Conservation (phyloP, 2,329 filamentous ascomycete species). For the Phialophora verrucosa region DNA sequence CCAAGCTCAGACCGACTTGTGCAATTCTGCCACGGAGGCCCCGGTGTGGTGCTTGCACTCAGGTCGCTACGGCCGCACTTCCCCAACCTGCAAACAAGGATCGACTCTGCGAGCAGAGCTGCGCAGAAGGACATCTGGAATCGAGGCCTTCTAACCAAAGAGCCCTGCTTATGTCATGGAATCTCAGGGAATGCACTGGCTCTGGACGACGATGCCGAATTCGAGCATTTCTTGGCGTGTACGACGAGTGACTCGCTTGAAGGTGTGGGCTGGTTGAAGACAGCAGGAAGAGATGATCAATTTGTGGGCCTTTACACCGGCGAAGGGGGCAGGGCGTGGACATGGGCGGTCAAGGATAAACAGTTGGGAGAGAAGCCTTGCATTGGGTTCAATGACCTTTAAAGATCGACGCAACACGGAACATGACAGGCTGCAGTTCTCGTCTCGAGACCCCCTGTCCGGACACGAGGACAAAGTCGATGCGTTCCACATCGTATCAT, state of each 20-base stretch:
- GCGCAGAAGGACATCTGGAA: constrained; percentile 60
- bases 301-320: constrained; percentile 58
- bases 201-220: constrained; percentile 33
- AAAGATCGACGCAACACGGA: neutral
- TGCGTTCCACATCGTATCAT: neutral
- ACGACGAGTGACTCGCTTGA: constrained; percentile 34
- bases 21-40: constrained; percentile 71
- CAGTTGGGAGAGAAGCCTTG: constrained; percentile 24
- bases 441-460: neutral
- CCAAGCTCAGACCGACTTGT: constrained; percentile 50
- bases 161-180: constrained; percentile 70
- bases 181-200: constrained; percentile 67
- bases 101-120: constrained; percentile 29
- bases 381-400: constrained; percentile 40
- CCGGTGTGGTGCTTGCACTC: constrained; percentile 66
- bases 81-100: constrained; percentile 26
- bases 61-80: constrained; percentile 63
- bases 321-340: constrained; percentile 57
- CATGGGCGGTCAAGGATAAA: constrained; percentile 46
- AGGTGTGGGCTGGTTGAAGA: constrained; percentile 33
- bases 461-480: neutral
- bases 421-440: neutral
- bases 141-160: constrained; percentile 66
- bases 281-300: constrained; percentile 57
- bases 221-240: constrained; percentile 31